Evolutionary conservation across 2,329 filamentous ascomycete species (phyloP), one percentile per base, ranked within the genome.

Genomic region (Pseudogymnoascus sp.): DNA sequence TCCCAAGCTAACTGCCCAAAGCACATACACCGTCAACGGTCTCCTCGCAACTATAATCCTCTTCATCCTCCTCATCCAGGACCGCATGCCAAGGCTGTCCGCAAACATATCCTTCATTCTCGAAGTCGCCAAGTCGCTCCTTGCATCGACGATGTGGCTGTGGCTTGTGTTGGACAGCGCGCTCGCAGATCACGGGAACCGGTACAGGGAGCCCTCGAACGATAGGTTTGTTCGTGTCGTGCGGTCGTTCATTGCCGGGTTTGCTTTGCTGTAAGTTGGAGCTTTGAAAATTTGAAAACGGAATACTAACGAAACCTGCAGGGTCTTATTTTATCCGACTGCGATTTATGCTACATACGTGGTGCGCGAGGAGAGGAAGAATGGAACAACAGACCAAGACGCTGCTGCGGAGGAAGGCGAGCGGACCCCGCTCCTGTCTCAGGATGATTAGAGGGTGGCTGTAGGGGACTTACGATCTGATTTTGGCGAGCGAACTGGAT

Each of bases 121-220:
- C 9, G 67, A 68, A 35, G 15, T 64, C 1, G 60, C 47, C 1
- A 68, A 68, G 38, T 65, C 63, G 3, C 36, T 35, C 6, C 58
- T 67, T 18, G 65, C 65, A 15, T 62, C 64, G n/a, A 30, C 36
- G 7, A 25, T 62, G 22, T 68, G 67, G 67, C 41, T 68, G 1
- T 68, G 67, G 67, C 15, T 68, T 9, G 15, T 67, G 2, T 18
- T 68, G 5, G 66, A 67, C 14, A 63, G 62, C 4, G 64, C 64
- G 1, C 61, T 64, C 38, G 63, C 39, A 2, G 60, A 61, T 6
- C n/a, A 25, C 2, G 18, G 38, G 8, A 12, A 41, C 15, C 8
- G 35, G 20, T 58, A 47, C 14, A 63, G 61, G 9, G 41, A 60
- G 33, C 38, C 43, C 11, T 36, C 33, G 25, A 20, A 20, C 15